Percentiles rank a stretch among this genome's conserved stretches.
phyloP scores from a whole-genome alignment of 805 yeast species.

The Wickerhamomyces mucosus region DNA sequence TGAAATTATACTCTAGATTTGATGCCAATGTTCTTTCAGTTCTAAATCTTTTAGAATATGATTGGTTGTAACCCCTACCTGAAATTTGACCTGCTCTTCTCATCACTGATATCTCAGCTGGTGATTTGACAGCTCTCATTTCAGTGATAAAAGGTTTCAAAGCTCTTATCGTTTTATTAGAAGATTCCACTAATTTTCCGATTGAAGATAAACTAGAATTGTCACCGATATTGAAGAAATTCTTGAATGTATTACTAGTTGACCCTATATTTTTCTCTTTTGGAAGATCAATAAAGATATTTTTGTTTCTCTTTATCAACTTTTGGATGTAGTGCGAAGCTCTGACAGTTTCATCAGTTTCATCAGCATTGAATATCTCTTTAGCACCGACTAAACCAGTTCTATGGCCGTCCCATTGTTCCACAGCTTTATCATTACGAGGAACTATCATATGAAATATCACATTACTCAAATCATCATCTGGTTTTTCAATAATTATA shows the following conservation, averaged over 20 bases:
- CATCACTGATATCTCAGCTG: conserved; percentile 69
- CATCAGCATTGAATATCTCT: conserved; percentile 84
- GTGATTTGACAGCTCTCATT: conserved; percentile 64
- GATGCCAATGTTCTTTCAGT: conserved; percentile 76
- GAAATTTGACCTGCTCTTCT: conserved; percentile 76
- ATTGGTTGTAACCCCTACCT: conserved; percentile 74
- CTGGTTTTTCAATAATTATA: conserved; percentile 54
- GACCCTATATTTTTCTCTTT: conserved; percentile 14
- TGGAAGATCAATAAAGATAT: conserved; percentile 47
- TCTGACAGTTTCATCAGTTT: conserved; percentile 41
- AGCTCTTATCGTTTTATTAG: conserved; percentile 31
- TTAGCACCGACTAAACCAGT: conserved; percentile 78
- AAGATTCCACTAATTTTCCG: conserved; percentile 17
- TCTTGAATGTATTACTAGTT: conserved; percentile 15
- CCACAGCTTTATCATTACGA: conserved; percentile 65
- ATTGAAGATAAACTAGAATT: conserved; percentile 20
- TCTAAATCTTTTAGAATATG: conserved; percentile 55
- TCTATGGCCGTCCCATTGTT: conserved; percentile 93
- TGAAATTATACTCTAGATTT: conserved; percentile 72
- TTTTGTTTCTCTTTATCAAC: conserved; percentile 37
- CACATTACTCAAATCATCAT: conserved; percentile 40
- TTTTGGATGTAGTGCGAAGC: conserved; percentile 34
- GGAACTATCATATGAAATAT: conserved; percentile 77
- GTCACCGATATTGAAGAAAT: conserved; percentile 20
- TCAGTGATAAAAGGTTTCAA: conserved; percentile 33